Percentiles rank a stretch among this genome's conserved stretches.
Evolutionary conservation across 73 alveolate species (phyloP).

Genomic region (Paramecium caudatum): DNA sequence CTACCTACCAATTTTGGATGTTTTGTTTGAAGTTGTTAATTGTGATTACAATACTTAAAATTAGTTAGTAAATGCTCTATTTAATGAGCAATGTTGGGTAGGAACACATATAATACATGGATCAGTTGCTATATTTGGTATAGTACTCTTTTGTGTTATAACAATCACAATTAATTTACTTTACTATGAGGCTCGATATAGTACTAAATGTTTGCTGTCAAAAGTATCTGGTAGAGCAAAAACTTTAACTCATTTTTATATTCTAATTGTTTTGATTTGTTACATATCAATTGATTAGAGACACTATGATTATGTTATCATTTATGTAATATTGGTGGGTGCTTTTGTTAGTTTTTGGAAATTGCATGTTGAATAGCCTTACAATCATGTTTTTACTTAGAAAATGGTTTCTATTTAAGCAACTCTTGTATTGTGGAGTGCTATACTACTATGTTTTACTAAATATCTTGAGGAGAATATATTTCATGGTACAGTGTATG

Average conservation of each 20-base stretch:
- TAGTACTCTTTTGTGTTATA: neutral
- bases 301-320: neutral
- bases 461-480: conserved; percentile 8
- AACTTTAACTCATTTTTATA: neutral
- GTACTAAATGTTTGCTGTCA: neutral
- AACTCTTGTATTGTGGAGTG: conserved; percentile 55
- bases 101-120: conserved; percentile 55
- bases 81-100: conserved; percentile 52
- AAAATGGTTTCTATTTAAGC: conserved; percentile 52
- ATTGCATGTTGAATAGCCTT: conserved; percentile 71
- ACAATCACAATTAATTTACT: neutral
- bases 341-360: conserved; percentile 49
- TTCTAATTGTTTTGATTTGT: neutral
- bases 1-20: conserved; percentile 41
- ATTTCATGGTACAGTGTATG: conserved; percentile 44
- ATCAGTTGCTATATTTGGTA: conserved; percentile 42
- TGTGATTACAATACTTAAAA: neutral
- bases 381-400: neutral
- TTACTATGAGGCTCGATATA: conserved; percentile 51
- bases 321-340: conserved; percentile 55
- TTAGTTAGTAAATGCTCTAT: neutral
- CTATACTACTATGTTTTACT: conserved; percentile 5
- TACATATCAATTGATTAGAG: neutral
- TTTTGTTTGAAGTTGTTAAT: neutral
- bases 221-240: conserved; percentile 66